Evolutionary conservation across 805 yeast species (phyloP), one percentile per base, ranked within the genome.

Genomic region (Schwanniomyces pseudopolymorphus): DNA sequence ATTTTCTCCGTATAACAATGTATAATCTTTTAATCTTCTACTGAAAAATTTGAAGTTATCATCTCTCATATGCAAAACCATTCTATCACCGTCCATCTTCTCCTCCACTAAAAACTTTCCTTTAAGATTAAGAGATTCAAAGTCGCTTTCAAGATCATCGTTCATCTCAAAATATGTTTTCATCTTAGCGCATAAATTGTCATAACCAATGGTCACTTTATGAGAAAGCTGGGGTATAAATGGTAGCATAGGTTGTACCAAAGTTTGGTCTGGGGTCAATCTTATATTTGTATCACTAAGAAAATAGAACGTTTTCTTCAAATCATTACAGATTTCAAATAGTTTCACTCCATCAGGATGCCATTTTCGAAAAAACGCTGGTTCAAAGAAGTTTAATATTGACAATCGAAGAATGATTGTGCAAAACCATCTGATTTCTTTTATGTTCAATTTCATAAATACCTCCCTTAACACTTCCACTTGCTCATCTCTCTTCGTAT

Each of bases 11-110:
- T 88, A 91, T 10, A 84, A 66, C 45, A 76, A 64, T 0, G 95
- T 81, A 57, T 82, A 88, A 55, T 90, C 96, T 43, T 80, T 81
- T 7, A 87, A 86, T 40, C 82, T 77, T 54, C 96, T 74, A 43
- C 88, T 82, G 58, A 64, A 84, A 58, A 75, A 84, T 49, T 70
- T 71, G 59, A 78, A 78, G 4, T 54, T 55, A 2, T 52, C 57
- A 42, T 67, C 67, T 37, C 70, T 62, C 68, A 82, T 80, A 61
- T 92, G 99, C 39, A 90, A 53, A 44, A 88, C 84, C 55, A 89
- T 81, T 53, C 99, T 69, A 63, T 92, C 97, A 2, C 98, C 99
- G 64, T 92, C 97, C 68, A 90, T 77, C 60, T 92, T 92, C 61
- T 92, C 97, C 58, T 92, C 98, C 8, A 92, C 80, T 43, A 75